phyloP scores from a whole-genome alignment of 23 red algal genomes.

The Gracilaria vermiculophylla region DNA sequence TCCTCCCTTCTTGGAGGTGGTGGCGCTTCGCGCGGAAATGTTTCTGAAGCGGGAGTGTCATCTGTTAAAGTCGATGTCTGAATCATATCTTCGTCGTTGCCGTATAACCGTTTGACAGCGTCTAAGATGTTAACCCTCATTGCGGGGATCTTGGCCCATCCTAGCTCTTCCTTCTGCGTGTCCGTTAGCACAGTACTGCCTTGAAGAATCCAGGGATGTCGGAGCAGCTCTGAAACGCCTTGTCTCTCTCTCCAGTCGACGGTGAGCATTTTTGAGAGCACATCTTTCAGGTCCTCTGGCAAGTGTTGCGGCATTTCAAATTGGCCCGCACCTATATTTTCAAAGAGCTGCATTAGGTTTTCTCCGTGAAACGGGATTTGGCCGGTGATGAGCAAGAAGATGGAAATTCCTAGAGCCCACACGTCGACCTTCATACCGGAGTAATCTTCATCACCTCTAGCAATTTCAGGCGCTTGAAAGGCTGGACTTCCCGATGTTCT shows the following conservation, averaged over 20 bases:
- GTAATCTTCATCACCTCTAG: conserved; percentile 80
- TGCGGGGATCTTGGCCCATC: conserved; percentile 54
- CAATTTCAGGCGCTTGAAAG: conserved; percentile 98
- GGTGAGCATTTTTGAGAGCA: conserved; percentile 63
- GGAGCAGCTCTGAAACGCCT: conserved; percentile 46
- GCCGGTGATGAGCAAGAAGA: conserved; percentile 87
- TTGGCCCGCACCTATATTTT: conserved; percentile 72
- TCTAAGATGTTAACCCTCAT: conserved; percentile 57
- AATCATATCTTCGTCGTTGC: conserved; percentile 50
- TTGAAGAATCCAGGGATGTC: conserved; percentile 66
- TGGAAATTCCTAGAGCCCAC: conserved; percentile 94
- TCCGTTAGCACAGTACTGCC: conserved; percentile 9
- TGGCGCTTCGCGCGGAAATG: background rate
- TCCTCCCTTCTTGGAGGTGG: background rate
- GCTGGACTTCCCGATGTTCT: conserved; percentile 92
- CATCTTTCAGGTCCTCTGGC: conserved; percentile 65
- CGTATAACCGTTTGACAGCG: conserved; percentile 64
- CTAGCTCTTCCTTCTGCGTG: conserved; percentile 28
- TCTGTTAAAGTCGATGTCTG: conserved; percentile 10
- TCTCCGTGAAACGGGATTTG: conserved; percentile 84
- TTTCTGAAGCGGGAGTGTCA: background rate
- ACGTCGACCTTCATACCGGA: conserved; percentile 93
- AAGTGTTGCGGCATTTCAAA: conserved; percentile 67
- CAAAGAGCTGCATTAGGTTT: conserved; percentile 82
- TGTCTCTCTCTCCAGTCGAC: conserved; percentile 53